phyloP scores from a whole-genome alignment of 2,329 filamentous ascomycete species.

The Fusarium gaditjirri region DNA sequence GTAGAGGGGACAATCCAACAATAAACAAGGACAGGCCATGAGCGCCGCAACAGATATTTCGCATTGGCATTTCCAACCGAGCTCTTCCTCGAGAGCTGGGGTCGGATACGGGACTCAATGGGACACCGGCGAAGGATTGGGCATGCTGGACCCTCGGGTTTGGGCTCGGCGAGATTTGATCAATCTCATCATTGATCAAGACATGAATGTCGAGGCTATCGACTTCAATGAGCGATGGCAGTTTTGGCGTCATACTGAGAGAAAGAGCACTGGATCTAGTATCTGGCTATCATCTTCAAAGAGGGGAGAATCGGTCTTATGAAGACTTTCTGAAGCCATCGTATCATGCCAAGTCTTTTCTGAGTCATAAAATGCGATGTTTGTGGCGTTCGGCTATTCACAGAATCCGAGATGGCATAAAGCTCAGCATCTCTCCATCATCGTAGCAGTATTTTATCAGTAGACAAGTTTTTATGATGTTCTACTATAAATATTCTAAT shows the following conservation, averaged over 20 bases:
- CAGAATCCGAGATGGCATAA: neutral
- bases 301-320: neutral
- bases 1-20: fast-evolving
- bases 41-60: neutral
- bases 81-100: neutral
- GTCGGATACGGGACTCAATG: neutral
- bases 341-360: neutral
- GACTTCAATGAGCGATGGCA: neutral
- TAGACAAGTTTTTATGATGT: neutral
- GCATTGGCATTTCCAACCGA: neutral
- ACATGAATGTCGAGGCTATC: neutral
- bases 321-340: neutral
- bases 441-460: neutral
- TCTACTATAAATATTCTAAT: neutral
- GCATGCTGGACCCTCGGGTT: neutral
- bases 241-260: neutral
- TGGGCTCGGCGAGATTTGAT: neutral
- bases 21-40: neutral
- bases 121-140: neutral
- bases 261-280: fast-evolving
- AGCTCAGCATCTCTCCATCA: too few species aligned
- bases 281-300: fast-evolving
- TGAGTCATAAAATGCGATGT: neutral
- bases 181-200: neutral
- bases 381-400: neutral